phyloP scores from a whole-genome alignment of 176 grass and related monocot species.

The Avena insularis region DNA sequence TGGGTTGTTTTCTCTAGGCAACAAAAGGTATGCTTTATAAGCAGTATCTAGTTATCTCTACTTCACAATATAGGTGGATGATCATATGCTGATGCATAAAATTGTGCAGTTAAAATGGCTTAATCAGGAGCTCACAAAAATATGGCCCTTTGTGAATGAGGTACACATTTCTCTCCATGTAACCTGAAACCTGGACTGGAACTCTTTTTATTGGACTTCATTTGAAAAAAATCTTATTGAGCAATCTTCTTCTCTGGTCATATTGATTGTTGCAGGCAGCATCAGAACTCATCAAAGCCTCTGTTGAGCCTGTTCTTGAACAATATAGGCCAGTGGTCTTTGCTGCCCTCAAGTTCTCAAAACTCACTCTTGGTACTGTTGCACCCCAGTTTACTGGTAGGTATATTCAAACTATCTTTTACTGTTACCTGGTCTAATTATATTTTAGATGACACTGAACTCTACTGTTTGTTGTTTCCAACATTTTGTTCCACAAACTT shows the following conservation, averaged over 20 bases:
- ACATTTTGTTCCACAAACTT: background rate
- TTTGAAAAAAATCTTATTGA: constrained; percentile 34
- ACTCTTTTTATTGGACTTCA: constrained; percentile 11
- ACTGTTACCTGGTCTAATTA: background rate
- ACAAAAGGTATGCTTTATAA: constrained; percentile 68
- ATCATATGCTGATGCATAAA: constrained; percentile 29
- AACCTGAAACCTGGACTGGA: background rate
- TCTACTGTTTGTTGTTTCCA: constrained; percentile 5
- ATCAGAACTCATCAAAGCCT: constrained; percentile 86
- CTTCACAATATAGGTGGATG: constrained; percentile 1
- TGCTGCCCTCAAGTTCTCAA: constrained; percentile 91
- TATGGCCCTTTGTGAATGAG: constrained; percentile 89
- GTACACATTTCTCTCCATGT: constrained; percentile 46
- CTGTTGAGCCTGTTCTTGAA: constrained; percentile 90
- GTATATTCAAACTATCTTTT: constrained; percentile 14
- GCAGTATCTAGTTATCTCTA: constrained; percentile 24
- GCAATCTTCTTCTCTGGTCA: constrained; percentile 34
- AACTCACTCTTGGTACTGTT: constrained; percentile 95
- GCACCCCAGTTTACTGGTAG: constrained; percentile 97
- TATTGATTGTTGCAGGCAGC: constrained; percentile 66
- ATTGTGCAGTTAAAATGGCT: constrained; percentile 93
- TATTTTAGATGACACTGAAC: background rate
- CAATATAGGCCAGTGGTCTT: constrained; percentile 83
- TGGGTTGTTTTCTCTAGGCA: constrained; percentile 94
- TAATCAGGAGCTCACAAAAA: constrained; percentile 85